These are phyloP conservation scores for Globisporangium nagaii DNA, from an alignment of 352 stramenopile genomes.

Conservation along the genomic window DNA sequence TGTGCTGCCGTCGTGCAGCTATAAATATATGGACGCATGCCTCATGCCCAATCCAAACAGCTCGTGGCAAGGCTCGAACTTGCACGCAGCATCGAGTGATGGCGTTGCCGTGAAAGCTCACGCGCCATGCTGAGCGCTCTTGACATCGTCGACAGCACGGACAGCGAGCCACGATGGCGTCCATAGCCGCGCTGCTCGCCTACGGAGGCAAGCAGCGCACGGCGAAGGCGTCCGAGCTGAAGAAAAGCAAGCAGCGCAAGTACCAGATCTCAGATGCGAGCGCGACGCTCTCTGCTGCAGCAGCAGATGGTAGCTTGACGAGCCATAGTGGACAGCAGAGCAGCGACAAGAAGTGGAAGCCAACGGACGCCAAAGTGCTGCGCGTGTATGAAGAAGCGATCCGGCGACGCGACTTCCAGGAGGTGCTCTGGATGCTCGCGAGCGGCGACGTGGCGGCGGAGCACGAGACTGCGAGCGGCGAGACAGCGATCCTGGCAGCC, in stretches of 20 bases:
- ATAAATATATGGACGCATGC: no score
- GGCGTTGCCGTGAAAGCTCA: not conserved
- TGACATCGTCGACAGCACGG: not conserved
- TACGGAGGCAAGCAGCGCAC: constrained; percentile 1
- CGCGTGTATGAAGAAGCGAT: constrained; percentile 47
- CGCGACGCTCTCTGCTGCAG: not conserved
- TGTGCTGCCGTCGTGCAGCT: no score
- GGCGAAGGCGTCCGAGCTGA: no score
- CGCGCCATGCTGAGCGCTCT: not conserved
- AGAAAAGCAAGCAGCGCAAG: not conserved
- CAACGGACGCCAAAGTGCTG: not conserved
- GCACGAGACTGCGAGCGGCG: constrained; percentile 47
- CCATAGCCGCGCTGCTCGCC: constrained; percentile 3
- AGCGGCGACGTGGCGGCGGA: constrained; percentile 40
- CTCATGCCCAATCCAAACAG: no score
- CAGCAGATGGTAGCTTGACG: not conserved
- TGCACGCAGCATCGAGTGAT: no score
- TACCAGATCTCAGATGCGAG: not conserved
- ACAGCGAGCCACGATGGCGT: not conserved
- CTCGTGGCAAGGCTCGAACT: no score
- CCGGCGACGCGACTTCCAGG: constrained; percentile 46
- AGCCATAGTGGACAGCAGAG: not conserved
- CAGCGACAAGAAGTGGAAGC: constrained; percentile 4
- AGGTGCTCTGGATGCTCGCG: constrained; percentile 66
- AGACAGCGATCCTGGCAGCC: constrained; percentile 57